Evolutionary conservation across 495 filamentous ascomycete species (phyloP), one percentile per base, ranked within the genome.

Genomic region (Aspergillus hancockii): DNA sequence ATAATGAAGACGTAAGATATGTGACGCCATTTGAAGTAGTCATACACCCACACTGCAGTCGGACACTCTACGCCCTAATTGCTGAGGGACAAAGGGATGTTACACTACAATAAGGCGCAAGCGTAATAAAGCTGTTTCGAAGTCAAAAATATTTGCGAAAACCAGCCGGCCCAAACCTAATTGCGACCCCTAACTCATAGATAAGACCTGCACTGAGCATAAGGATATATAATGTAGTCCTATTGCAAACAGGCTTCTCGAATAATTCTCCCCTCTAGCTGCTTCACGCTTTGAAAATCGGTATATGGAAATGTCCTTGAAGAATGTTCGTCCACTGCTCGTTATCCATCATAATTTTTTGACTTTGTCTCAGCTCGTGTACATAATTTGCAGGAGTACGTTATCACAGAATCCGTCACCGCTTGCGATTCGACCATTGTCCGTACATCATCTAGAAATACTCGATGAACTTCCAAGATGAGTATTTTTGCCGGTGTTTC

Each of bases 301-400:
- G 14, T 41, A 41, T 41, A 14, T 41, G 38, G 18, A 49, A 8
- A 49, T 45, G 40, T 56, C 22, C 28, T 23, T 10, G 57, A 38
- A 30, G 34, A 25, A 59, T 43, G 12, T 38, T 61, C 40, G 52
- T 63, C 55, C 54, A 63, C 54, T 36, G 59, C 53, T 67, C 65
- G 60, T 67, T 61, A 62, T 60, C 61, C 65, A 62, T 67, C 65
- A 67, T 62, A 50, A 57, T 54, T 64, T 67, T 59, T 55, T 58
- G 57, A 61, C 58, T 54, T 56, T 65, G 40, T 53, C 50, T 65
- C 53, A 63, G 57, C 65, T 67, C 65, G 61, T 53, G 57, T 64
- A 64, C 56, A 64, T 52, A 61, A 59, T 40, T 62, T 59, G 63
- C 57, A 60, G 49, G 32, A 55, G 23, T 47, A 61, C 46, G 32